These are phyloP conservation scores for Nakataea oryzae DNA, from an alignment of 2,329 filamentous ascomycete genomes.

Conservation along the genomic window DNA sequence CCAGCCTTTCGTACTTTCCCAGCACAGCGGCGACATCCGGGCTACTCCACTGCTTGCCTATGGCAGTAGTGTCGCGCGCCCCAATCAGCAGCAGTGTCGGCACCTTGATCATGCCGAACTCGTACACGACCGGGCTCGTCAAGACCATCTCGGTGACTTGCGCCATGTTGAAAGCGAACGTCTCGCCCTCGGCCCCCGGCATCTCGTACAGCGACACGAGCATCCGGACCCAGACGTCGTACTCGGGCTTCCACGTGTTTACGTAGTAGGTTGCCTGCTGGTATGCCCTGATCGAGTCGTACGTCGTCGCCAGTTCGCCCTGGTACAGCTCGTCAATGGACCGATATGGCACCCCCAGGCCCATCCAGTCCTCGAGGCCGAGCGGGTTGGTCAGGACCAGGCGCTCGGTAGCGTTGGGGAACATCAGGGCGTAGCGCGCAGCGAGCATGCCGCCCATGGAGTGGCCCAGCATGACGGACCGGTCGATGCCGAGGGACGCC, in stretches of 20 bases:
- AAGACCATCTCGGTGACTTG: constrained; percentile 44
- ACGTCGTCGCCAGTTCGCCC: constrained; percentile 28
- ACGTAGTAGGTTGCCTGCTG: constrained; percentile 38
- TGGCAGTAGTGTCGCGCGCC: constrained; percentile 41
- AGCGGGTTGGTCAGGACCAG: constrained; percentile 41
- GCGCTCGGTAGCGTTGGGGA: constrained; percentile 27
- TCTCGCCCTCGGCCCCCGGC: constrained; percentile 24
- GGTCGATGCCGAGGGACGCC: constrained; percentile 27
- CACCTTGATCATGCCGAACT: constrained; percentile 32
- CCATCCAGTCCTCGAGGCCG: constrained; percentile 43
- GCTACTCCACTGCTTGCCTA: constrained; percentile 40
- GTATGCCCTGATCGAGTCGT: constrained; percentile 32
- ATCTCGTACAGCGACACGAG: constrained; percentile 36
- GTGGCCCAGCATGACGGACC: constrained; percentile 39
- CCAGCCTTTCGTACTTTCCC: constrained; percentile 38
- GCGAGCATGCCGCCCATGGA: constrained; percentile 45
- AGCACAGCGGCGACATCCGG: constrained; percentile 30
- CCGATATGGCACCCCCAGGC: constrained; percentile 35
- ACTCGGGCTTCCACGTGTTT: constrained; percentile 33
- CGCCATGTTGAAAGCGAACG: constrained; percentile 36
- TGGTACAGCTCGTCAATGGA: constrained; percentile 26
- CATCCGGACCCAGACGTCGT: constrained; percentile 46
- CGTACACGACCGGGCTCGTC: constrained; percentile 38
- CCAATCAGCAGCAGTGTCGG: constrained; percentile 39
- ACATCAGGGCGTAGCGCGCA: constrained; percentile 39